These are phyloP conservation scores for Colletotrichum zoysiae DNA, from an alignment of 2,329 filamentous ascomycete genomes.

Conservation along the genomic window DNA sequence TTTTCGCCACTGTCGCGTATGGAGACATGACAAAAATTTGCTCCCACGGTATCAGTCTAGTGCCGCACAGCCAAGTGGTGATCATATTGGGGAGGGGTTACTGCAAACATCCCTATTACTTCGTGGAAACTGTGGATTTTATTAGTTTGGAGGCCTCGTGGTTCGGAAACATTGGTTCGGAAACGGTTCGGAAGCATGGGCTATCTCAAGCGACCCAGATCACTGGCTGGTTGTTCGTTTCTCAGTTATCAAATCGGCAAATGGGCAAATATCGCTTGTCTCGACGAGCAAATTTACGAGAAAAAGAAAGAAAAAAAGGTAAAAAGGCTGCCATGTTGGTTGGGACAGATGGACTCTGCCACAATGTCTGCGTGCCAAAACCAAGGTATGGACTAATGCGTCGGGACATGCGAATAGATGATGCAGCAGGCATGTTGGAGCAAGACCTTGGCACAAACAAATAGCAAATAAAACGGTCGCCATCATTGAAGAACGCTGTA, in stretches of 20 bases:
- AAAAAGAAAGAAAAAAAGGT: background rate
- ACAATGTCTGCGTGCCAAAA: constrained; percentile 3
- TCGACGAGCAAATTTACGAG: constrained; percentile 1
- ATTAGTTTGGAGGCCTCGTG: background rate
- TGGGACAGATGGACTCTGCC: background rate
- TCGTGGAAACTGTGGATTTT: constrained; percentile 23
- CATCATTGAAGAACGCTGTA: background rate
- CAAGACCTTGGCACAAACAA: background rate
- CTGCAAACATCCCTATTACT: background rate
- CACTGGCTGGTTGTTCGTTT: constrained; percentile 21
- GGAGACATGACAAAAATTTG: background rate
- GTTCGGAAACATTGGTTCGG: background rate
- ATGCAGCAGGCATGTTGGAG: constrained; percentile 13
- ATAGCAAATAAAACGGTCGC: constrained; percentile 22
- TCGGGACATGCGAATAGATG: constrained; percentile 1
- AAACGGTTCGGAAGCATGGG: background rate
- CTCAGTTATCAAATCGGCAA: constrained; percentile 17
- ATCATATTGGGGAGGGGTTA: constrained; percentile 4
- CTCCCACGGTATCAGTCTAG: constrained; percentile 10
- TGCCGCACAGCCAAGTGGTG: background rate
- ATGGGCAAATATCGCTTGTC: constrained; percentile 21
- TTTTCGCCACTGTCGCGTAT: constrained; percentile 12
- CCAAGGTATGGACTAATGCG: background rate
- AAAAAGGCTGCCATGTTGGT: constrained; percentile 6
- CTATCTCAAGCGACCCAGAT: constrained; percentile 22